phyloP scores from a whole-genome alignment of 2,329 filamentous ascomycete species.

The Trichoderma koningii region DNA sequence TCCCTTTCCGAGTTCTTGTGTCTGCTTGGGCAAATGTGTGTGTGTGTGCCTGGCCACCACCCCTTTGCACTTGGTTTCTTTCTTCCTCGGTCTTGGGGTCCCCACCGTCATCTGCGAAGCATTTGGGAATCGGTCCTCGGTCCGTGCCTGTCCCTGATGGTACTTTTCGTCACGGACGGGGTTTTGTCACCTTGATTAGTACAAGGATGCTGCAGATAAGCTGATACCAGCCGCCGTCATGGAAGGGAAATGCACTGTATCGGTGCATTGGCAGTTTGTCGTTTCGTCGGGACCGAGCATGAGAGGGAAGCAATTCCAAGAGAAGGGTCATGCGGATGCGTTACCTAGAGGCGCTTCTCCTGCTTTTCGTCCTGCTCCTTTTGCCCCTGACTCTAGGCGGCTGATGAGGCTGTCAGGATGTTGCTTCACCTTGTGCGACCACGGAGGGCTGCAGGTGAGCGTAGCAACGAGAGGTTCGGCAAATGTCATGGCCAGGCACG shows the following conservation, averaged over 20 bases:
- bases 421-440: slow-evolving; percentile 17
- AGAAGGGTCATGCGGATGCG: background rate
- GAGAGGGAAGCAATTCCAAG: background rate
- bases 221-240: slow-evolving; percentile 3
- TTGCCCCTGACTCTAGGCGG: background rate
- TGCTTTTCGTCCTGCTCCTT: background rate
- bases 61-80: background rate
- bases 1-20: no score
- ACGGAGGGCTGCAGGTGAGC: slow-evolving; percentile 2
- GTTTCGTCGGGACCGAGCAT: background rate
- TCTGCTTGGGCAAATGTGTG: no score
- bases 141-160: slow-evolving; percentile 6
- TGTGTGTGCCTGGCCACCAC: slow-evolving; percentile 13
- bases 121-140: slow-evolving; percentile 3
- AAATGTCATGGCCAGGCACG: background rate
- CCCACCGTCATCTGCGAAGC: slow-evolving; percentile 21
- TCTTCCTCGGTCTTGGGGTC: background rate
- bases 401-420: slow-evolving; percentile 21
- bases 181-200: slow-evolving; percentile 21
- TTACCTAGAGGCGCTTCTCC: background rate
- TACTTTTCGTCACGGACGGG: slow-evolving; percentile 24
- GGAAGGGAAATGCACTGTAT: slow-evolving; percentile 9
- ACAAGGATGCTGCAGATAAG: slow-evolving; percentile 22
- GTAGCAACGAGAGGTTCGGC: slow-evolving; percentile 3
- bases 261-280: background rate